Percentiles rank a stretch among this genome's conserved stretches.
Evolutionary conservation across 108 stramenopile species (phyloP).

Genomic region (Asterionellopsis glacialis): DNA sequence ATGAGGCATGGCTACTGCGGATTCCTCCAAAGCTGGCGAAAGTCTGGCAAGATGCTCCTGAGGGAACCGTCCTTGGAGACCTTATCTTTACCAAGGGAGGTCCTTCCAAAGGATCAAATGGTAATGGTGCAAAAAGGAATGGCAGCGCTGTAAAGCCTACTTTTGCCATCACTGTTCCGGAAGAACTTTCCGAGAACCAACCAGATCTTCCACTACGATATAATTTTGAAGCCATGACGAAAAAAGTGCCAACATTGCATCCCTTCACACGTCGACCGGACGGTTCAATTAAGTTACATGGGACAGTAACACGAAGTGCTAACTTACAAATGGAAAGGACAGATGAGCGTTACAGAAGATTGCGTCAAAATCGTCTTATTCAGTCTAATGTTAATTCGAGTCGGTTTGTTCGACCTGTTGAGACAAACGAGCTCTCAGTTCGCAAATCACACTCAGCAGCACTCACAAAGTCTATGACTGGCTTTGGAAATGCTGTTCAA

Average conservation of each 20-base stretch:
- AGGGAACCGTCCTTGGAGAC: constrained; percentile 77
- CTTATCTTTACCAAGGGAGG: constrained; percentile 81
- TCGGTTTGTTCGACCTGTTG: constrained; percentile 79
- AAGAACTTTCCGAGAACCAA: constrained; percentile 15
- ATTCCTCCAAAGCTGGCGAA: constrained; percentile 63
- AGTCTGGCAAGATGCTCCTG: constrained; percentile 69
- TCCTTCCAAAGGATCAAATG: constrained; percentile 9
- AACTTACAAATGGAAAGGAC: constrained; percentile 64
- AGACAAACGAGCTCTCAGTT: constrained; percentile 42
- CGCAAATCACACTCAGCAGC: constrained; percentile 25
- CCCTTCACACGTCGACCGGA: constrained; percentile 68
- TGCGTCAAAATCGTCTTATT: constrained; percentile 65
- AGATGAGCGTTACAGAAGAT: constrained; percentile 50
- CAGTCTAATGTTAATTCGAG: constrained; percentile 61
- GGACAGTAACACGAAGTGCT: constrained; percentile 62
- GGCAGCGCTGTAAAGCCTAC: constrained; percentile 29
- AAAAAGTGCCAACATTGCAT: constrained; percentile 66
- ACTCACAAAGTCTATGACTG: constrained; percentile 28
- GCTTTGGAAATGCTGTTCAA: constrained; percentile 75
- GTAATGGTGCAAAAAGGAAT: not conserved
- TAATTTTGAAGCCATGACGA: constrained; percentile 81
- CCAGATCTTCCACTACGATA: constrained; percentile 70
- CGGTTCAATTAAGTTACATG: constrained; percentile 66
- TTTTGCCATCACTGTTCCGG: constrained; percentile 27
- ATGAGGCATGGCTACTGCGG: constrained; percentile 64